phyloP scores from a whole-genome alignment of 2,329 filamentous ascomycete species.

The Fusarium sp. region DNA sequence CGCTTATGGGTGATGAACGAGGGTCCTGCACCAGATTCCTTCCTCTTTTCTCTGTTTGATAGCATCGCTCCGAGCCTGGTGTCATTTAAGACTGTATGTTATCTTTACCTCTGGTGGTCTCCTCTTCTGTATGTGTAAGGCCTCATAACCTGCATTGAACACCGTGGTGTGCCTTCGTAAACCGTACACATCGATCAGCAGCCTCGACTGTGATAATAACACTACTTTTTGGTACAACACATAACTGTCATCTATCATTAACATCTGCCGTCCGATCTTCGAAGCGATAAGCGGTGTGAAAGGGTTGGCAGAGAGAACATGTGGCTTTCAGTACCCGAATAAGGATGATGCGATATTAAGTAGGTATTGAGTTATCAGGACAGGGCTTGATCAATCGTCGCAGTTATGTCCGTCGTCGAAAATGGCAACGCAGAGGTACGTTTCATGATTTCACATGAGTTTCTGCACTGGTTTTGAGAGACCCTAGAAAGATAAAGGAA shows the following conservation, averaged over 20 bases:
- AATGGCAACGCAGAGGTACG: background rate
- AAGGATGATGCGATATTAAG: conserved; percentile 14
- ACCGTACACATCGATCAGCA: background rate
- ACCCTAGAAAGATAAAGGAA: conserved; percentile 37
- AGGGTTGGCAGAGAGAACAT: background rate
- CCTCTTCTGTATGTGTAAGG: conserved; percentile 13
- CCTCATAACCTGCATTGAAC: conserved; percentile 10
- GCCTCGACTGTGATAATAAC: conserved; percentile 14
- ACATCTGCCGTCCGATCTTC: conserved; percentile 23
- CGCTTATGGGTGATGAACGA: conserved; percentile 30
- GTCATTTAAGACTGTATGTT: conserved; percentile 40
- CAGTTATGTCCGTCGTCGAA: background rate
- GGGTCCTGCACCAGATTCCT: conserved; percentile 34
- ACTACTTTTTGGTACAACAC: conserved; percentile 5
- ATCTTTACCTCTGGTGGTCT: conserved; percentile 1
- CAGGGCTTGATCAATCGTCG: background rate
- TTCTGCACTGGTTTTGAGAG: background rate
- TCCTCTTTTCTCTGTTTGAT: conserved; percentile 37
- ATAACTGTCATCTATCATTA: conserved; percentile 27
- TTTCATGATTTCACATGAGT: conserved; percentile 22
- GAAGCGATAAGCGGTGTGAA: conserved; percentile 30
- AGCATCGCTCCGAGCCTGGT: conserved; percentile 42
- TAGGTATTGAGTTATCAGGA: conserved; percentile 1
- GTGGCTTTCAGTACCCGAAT: conserved; percentile 1
- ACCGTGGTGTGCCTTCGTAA: conserved; percentile 27